Evolutionary conservation across 257 asterid genomes (phyloP), one percentile per base, ranked within the genome.

Genomic region (Solanum ossicruentum): DNA sequence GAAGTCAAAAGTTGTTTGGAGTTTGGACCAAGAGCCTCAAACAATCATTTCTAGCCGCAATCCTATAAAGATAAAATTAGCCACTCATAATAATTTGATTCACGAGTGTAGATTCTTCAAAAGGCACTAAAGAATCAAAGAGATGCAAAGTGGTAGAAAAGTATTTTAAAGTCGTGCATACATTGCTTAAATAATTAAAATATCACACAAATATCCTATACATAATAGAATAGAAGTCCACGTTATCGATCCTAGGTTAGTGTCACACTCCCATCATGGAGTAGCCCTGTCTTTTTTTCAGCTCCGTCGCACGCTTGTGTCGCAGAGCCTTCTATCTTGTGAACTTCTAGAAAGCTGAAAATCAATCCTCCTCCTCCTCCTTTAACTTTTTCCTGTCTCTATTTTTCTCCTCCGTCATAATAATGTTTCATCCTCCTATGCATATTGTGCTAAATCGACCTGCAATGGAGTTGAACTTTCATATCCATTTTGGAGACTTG

Each of bases 401-500:
- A 39, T 45, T 47, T 81, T 49, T 49, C 85, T 71, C 72, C 39
- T 85, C 18, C 7, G 80, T 65, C 89, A n/a, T 51, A 23, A 26
- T 12, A 67, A 16, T 11, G 9, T 23, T 69, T 7, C 82, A 0
- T 12, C 21, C 0, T 1, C 41, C 41, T 4, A 54, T 1, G 9
- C 71, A 12, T 17, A 73, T 20, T 88, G 89, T 72, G 2, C 65
- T 12, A 2, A 17, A 1, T 5, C 32, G 21, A 70, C 7, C 1
- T 86, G 90, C 56, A 85, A 84, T n/a, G 78, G 47, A 0, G 12
- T 65, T 5, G 73, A 84, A 15, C 45, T 86, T 61, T 65, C 36
- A 3, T 88, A 88, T 58, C 90, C 90, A 2, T 88, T 88, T 36
- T 88, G 87, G 85, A n/a, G 61, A 2, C 15, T 12, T 15, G 69